Conservation (phyloP, 148 eudicot genomes). For the Agrostemma githago region DNA sequence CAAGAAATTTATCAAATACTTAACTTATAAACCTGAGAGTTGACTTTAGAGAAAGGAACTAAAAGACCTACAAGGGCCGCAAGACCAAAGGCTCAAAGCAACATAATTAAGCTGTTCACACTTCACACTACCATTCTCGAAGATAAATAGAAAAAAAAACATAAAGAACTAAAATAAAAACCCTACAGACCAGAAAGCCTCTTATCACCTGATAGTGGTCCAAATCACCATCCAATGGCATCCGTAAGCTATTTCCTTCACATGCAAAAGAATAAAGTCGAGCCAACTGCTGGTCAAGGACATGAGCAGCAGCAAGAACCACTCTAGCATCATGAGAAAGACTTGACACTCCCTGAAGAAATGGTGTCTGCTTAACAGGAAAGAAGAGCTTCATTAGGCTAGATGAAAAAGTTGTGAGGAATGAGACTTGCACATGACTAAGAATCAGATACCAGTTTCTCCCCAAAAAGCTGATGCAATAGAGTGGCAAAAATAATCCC, state of each 20-base stretch:
- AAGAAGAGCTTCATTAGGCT: background rate
- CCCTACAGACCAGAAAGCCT: background rate
- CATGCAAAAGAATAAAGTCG: constrained; percentile 44
- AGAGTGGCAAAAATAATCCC: constrained; percentile 60
- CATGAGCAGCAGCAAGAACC: constrained; percentile 76
- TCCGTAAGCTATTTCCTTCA: constrained; percentile 35
- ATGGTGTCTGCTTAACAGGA: constrained; percentile 46
- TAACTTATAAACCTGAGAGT: background rate
- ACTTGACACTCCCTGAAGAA: constrained; percentile 48
- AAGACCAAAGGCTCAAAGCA: background rate
- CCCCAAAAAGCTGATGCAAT: constrained; percentile 59
- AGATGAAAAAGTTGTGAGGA: background rate
- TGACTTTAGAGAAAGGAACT: background rate
- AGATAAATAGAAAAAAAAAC: too few species aligned
- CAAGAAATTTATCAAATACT: background rate
- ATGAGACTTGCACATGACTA: background rate
- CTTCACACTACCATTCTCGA: background rate
- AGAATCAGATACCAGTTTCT: constrained; percentile 58
- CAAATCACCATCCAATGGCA: constrained; percentile 34
- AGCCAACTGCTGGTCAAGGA: constrained; percentile 52
- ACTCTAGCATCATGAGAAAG: constrained; percentile 64
- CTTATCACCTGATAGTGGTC: constrained; percentile 65
- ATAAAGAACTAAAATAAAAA: background rate
- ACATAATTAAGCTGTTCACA: background rate
- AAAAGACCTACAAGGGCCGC: background rate